These are phyloP conservation scores for Trametopsis cervina DNA, from an alignment of 768 basidiomycete genomes.

Conservation along the genomic window DNA sequence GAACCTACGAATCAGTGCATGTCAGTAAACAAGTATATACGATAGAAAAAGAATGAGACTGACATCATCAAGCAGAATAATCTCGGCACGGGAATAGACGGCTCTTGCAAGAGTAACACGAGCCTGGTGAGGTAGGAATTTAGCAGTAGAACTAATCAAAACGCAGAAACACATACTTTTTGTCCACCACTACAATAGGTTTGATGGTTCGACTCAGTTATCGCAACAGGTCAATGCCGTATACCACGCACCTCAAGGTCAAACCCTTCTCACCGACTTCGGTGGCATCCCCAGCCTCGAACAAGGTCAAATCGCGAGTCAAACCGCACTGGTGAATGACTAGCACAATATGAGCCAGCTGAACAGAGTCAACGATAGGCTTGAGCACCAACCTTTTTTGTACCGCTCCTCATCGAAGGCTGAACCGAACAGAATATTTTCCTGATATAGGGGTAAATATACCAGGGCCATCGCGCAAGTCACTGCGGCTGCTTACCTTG, in stretches of 20 bases:
- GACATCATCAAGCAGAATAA: constrained; percentile 71
- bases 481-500: constrained; percentile 15
- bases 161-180: constrained; percentile 18
- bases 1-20: constrained; percentile 19
- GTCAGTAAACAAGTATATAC: constrained; percentile 6
- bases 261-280: constrained; percentile 41
- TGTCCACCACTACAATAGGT: constrained; percentile 8
- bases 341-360: constrained; percentile 5
- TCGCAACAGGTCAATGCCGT: too few species aligned
- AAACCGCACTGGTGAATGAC: constrained; percentile 33
- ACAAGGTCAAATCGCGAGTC: constrained; percentile 23
- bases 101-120: constrained; percentile 52
- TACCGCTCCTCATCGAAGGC: constrained; percentile 41
- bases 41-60: neutral
- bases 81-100: constrained; percentile 51
- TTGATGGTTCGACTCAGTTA: neutral
- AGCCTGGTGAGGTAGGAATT: constrained; percentile 28
- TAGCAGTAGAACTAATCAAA: neutral
- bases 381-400: constrained; percentile 27
- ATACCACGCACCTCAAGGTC: constrained; percentile 22
- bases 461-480: neutral
- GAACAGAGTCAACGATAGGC: neutral
- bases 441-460: constrained; percentile 14
- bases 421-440: constrained; percentile 46
- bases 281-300: constrained; percentile 29